phyloP scores from a whole-genome alignment of 1,139 yeast genomes.

The Hemisphaericaspora xylofermentans region DNA sequence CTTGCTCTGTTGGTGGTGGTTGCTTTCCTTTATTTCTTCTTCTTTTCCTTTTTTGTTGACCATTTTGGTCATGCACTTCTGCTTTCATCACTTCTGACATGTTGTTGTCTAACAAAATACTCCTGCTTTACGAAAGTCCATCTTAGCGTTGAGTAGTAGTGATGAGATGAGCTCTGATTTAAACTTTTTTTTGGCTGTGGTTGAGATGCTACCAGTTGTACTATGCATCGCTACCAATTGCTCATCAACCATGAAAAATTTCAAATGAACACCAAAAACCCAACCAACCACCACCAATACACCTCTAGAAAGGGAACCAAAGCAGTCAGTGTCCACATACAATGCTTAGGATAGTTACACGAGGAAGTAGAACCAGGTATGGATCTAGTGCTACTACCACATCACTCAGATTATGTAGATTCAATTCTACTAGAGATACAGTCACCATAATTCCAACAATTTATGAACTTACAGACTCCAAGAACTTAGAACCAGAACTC shows the following conservation, averaged over 20 bases:
- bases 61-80: constrained; percentile 8
- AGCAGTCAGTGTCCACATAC: too few species aligned
- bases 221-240: too few species aligned
- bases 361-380: constrained; percentile 1
- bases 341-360: constrained; percentile 4
- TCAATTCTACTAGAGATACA: constrained; percentile 20
- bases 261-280: not conserved
- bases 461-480: constrained; percentile 22
- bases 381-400: too few species aligned
- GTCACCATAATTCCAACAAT: constrained; percentile 41
- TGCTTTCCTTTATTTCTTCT: constrained; percentile 20
- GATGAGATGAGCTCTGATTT: too few species aligned
- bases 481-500: constrained; percentile 17
- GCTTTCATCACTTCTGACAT: constrained; percentile 8
- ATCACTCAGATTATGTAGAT: constrained; percentile 5
- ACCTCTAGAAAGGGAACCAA: too few species aligned
- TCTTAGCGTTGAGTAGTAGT: too few species aligned
- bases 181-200: too few species aligned
- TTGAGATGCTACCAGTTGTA: too few species aligned
- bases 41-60: constrained; percentile 21
- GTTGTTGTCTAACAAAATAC: not conserved
- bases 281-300: not conserved
- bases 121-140: not conserved
- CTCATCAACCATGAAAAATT: too few species aligned
- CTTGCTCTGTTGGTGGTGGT: not conserved